phyloP scores from a whole-genome alignment of 352 stramenopile species.

The Pythium sukuiense region DNA sequence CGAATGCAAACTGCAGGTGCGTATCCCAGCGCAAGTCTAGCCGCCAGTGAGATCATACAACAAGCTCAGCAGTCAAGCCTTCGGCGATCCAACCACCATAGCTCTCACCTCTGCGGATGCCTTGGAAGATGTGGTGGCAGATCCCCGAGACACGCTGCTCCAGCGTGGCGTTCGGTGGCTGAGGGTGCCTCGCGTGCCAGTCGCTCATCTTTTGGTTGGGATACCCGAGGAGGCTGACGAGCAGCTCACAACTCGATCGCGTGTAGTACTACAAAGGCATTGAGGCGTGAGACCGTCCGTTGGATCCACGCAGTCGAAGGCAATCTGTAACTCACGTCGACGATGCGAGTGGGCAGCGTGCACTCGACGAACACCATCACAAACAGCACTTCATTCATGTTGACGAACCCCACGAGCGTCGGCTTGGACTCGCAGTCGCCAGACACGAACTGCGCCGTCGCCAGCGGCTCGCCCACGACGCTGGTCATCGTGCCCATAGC shows the following conservation, averaged over 20 bases:
- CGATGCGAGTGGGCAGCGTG: constrained; percentile 19
- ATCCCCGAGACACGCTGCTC: constrained; percentile 1
- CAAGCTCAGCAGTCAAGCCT: no score
- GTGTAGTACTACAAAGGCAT: constrained; percentile 47
- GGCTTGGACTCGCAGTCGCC: not conserved
- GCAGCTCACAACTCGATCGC: constrained; percentile 46
- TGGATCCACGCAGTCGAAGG: not conserved
- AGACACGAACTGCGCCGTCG: constrained; percentile 33
- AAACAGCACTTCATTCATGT: constrained; percentile 58
- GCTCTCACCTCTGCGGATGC: constrained; percentile 26
- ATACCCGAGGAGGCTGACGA: constrained; percentile 57
- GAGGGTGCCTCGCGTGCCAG: constrained; percentile 14
- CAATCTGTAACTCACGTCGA: constrained; percentile 23
- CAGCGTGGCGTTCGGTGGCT: not conserved
- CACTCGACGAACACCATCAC: constrained; percentile 40
- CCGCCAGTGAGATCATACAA: no score
- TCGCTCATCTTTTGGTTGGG: constrained; percentile 37
- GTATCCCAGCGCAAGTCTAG: constrained; percentile 42
- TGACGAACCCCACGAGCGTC: constrained; percentile 40
- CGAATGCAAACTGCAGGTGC: constrained; percentile 51
- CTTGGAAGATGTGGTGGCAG: not conserved
- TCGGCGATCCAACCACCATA: no score
- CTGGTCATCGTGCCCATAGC: constrained; percentile 50
- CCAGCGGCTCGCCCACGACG: constrained; percentile 48
- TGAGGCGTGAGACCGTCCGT: not conserved